phyloP scores from a whole-genome alignment of 441 rosid genomes.

The Adansonia gregorii region DNA sequence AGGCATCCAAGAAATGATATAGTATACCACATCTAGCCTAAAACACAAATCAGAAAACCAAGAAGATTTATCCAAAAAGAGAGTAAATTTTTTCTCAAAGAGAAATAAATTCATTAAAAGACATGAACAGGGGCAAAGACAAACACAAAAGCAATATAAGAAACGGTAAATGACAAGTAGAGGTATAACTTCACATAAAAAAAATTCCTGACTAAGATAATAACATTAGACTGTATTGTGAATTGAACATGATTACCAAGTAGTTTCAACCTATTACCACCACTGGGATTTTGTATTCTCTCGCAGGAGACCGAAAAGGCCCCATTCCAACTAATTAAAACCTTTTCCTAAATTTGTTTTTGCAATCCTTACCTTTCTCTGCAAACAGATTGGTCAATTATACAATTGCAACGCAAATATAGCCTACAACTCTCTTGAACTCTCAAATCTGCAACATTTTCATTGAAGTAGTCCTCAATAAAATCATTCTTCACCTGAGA shows the following conservation, averaged over 20 bases:
- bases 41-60: neutral
- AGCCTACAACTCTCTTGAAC: slow-evolving; percentile 63
- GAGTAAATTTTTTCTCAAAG: neutral
- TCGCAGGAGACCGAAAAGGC: neutral
- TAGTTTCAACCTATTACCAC: neutral
- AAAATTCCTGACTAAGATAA: neutral
- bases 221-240: neutral
- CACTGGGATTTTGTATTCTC: neutral
- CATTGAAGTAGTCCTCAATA: slow-evolving; percentile 62
- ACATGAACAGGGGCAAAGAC: neutral
- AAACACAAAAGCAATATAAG: neutral
- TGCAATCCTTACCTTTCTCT: slow-evolving; percentile 60
- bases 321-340: slow-evolving; percentile 2
- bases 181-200: slow-evolving; percentile 14
- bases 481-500: slow-evolving; percentile 45
- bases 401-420: slow-evolving; percentile 62
- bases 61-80: slow-evolving; percentile 12
- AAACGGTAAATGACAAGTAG: neutral
- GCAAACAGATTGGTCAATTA: slow-evolving; percentile 61
- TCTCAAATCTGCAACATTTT: slow-evolving; percentile 59
- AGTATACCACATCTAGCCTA: neutral
- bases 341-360: neutral
- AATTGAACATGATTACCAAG: neutral
- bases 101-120: neutral
- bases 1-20: slow-evolving; percentile 6